Percentiles rank a stretch among this genome's conserved stretches.
phyloP scores from a whole-genome alignment of 352 stramenopile species.

The Globisporangium recalcitrans region DNA sequence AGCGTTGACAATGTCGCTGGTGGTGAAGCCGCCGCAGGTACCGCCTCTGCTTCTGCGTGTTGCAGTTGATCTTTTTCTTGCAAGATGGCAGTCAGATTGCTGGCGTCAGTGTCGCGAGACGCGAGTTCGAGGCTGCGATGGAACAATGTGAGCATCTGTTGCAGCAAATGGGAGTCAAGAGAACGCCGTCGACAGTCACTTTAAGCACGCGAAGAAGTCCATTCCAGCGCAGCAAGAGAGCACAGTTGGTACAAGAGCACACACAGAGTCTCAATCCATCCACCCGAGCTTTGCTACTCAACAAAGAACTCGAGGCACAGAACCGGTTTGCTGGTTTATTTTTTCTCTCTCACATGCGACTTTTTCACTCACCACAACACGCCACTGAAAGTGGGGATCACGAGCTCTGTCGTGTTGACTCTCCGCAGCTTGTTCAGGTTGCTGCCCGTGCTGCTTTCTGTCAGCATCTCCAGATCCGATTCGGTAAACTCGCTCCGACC shows the following conservation, averaged over 20 bases:
- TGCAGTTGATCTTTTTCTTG: neutral
- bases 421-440: neutral
- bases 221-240: slow-evolving; percentile 19
- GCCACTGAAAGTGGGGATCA: neutral
- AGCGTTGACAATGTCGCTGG: too few relatives aligned
- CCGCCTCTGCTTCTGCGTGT: neutral
- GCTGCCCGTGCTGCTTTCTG: neutral
- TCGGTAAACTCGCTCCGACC: neutral
- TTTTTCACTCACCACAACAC: slow-evolving; percentile 4
- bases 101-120: neutral
- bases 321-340: too few relatives aligned
- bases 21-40: too few relatives aligned
- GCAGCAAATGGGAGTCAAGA: slow-evolving; percentile 8
- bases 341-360: too few relatives aligned
- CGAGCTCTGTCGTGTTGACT: slow-evolving; percentile 3
- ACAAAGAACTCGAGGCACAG: too few relatives aligned
- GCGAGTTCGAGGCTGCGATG: neutral
- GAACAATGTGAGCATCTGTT: neutral
- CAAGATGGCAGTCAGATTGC: neutral
- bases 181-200: slow-evolving; percentile 17
- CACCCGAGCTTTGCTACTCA: too few relatives aligned
- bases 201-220: slow-evolving; percentile 23
- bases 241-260: slow-evolving; percentile 18
- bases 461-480: neutral
- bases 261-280: too few relatives aligned